Conservation (phyloP, 352 stramenopile species). For the Globisporangium alternatum region DNA sequence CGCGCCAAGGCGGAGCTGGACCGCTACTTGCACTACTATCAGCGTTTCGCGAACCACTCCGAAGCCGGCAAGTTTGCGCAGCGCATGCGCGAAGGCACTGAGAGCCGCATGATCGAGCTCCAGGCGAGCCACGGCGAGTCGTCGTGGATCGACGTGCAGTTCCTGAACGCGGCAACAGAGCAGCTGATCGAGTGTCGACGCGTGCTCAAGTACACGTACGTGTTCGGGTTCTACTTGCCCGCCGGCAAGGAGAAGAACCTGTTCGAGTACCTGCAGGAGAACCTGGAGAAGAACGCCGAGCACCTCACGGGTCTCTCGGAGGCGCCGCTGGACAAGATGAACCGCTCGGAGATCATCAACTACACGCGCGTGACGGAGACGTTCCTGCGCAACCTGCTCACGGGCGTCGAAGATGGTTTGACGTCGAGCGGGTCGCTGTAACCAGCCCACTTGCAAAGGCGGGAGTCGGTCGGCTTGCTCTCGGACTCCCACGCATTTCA, state of each 20-base stretch:
- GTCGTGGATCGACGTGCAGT: slow-evolving; percentile 98
- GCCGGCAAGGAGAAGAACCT: slow-evolving; percentile 89
- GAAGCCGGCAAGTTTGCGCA: slow-evolving; percentile 96
- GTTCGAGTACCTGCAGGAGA: slow-evolving; percentile 94
- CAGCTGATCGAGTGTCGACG: slow-evolving; percentile 97
- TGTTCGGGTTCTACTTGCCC: slow-evolving; percentile 93
- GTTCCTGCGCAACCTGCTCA: slow-evolving; percentile 90
- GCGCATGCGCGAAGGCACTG: slow-evolving; percentile 94
- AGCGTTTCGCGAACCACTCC: slow-evolving; percentile 96
- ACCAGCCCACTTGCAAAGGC: neutral
- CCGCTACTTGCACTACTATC: slow-evolving; percentile 99
- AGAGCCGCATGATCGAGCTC: slow-evolving; percentile 95
- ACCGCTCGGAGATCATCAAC: slow-evolving; percentile 93
- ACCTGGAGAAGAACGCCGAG: slow-evolving; percentile 94
- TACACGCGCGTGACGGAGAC: slow-evolving; percentile 93
- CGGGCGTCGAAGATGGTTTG: slow-evolving; percentile 88
- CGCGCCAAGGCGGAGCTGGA: slow-evolving; percentile 96
- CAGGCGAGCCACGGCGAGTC: slow-evolving; percentile 89
- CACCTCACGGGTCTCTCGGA: slow-evolving; percentile 89
- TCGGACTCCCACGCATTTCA: neutral
- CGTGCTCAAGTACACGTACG: slow-evolving; percentile 99
- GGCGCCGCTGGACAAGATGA: slow-evolving; percentile 90
- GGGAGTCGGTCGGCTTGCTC: neutral
- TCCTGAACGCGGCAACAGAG: slow-evolving; percentile 95
- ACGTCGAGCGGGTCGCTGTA: slow-evolving; percentile 40